Evolutionary conservation across 2,329 filamentous ascomycete genomes (phyloP), one percentile per base, ranked within the genome.

Genomic region (Trichocomaceae sp.): DNA sequence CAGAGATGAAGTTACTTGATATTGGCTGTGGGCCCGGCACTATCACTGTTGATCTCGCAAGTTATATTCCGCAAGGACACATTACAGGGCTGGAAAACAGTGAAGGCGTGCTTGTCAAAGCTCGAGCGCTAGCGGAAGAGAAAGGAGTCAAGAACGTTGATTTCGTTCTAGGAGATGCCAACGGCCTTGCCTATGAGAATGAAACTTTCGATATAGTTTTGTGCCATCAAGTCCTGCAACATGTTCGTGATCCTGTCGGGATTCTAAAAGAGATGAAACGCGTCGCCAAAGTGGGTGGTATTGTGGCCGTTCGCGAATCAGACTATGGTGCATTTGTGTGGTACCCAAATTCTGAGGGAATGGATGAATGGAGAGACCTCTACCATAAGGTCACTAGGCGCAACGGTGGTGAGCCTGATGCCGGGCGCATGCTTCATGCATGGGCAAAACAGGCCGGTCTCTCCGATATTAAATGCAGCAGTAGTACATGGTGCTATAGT

Each of bases 201-300:
- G 67, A 69, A 23, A 66, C 68, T 1, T 85, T 85, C 58, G 83
- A 85, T 58, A 62, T 85, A 5, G 81, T 84, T 2, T 78, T 82
- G 61, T 77, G 76, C 9, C 79, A 83, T 60, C 81, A 84, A 61
- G 77, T 84, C 0, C 69, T 85, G 5, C 75, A 79, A 56, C 82
- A 85, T 62, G 68, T 85, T 5, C 62, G 70, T 10, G 71, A 80
- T 51, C 80, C 81, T 0, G 65, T 79, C 0, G 63, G 67, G 2
- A 77, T 79, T 0, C 66, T 84, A 50, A 67, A 68, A n/a, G 78
- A 82, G 59, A 80, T 84, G 78, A 70, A 74, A 5, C 73, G 78
- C 0, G 77, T 85, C 2, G 67, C 71, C 13, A 82, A 79, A 59
- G 59, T 69, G 0, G 75, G 77, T 7, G 82, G 82, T 2, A 69